Evolutionary conservation across 2,329 filamentous ascomycete genomes (phyloP), one percentile per base, ranked within the genome.

Genomic region (Arthrobotrys entomopaga): DNA sequence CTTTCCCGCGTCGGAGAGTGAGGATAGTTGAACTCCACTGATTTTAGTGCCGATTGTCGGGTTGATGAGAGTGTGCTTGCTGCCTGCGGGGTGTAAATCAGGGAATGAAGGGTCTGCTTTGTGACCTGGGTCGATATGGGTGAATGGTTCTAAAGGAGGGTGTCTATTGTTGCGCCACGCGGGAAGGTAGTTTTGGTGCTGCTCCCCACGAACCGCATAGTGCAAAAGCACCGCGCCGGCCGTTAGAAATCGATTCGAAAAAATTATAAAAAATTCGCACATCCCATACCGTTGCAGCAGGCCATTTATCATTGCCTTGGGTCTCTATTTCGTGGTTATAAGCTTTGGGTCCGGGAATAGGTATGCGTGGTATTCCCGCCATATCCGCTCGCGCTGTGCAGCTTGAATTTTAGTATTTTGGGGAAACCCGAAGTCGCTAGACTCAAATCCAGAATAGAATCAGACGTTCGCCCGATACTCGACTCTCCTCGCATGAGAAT

Each of bases 11-110:
- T 88, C 82, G 59, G 83, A 87, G 10, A 94, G 84, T 75, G 86
- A 84, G 81, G 87, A 91, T 34, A 94, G 83, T 81, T 94, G 91
- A 29, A 93, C 83, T 40, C 90, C 90, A 1, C 82, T 84, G 40
- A 94, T 84, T 79, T 93, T 90, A 10, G 89, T 87, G 65, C 91
- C 91, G 77, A 91, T 93, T 50, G 86, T 88, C 0, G 90, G 90
- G 0, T 90, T 92, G 49, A 93, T 82, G 16, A 92, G 84, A 1
- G 69, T 73, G 58, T 73, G 69, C 11, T 73, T 73, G 7, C 82
- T 83, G 15, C 82, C 82, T 42, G 83, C 80, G 1, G 85, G 83
- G 1, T 94, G 83, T 1, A 94, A 86, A 76, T 93, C 90, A 0
- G 87, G 86, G 78, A 90, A 92, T 0, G 83, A 82, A 0, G 86